Base-by-base conservation (phyloP, 1,284 basidiomycete genomes). In the Ceratobasidium papillatum region DNA sequence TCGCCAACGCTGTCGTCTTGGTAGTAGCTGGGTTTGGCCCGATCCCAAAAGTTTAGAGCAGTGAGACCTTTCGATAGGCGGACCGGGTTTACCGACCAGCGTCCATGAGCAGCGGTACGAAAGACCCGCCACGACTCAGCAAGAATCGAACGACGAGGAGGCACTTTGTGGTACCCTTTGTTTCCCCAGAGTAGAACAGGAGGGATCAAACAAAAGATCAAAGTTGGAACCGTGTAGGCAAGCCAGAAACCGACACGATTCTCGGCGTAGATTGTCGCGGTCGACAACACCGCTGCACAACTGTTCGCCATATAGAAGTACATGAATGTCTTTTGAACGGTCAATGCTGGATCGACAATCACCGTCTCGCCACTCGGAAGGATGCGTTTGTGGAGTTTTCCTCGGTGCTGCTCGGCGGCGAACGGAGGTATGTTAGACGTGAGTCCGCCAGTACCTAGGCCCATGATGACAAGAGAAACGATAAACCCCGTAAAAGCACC, bases 1-100 rank as follows among this genome's bases (percentile, higher is more conserved):
- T 99, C 38, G 93, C 96, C 84, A 95, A 95, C 87, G 90, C 95
- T 68, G 92, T n/a, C n/a, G n/a, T n/a, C n/a, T n/a, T n/a, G n/a
- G n/a, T n/a, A n/a, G n/a, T n/a, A n/a, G n/a, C 63, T 59, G 2
- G 76, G 76, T 22, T 74, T 25, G 34, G 80, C 83, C 27, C 77
- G 78, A 72, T 83, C 81, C 84, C 84, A 85, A 76, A 83, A 82
- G 65, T 80, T 80, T 49, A 78, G 74, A 43, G 79, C 79, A 75
- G 77, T 77, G 79, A 80, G 72, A 77, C 77, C 66, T 77, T 78
- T 56, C 75, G 17, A n/a, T 74, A 75, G 12, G 52, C 54, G 43
- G 79, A 59, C 9, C 81, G 83, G 78, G 81, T 82, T 73, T 74
- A 77, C 27, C 79, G 78, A 78, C 80, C 82, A 43, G 77, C 79